Conservation (phyloP, 208 protist species). For the Phytomonas francai region DNA sequence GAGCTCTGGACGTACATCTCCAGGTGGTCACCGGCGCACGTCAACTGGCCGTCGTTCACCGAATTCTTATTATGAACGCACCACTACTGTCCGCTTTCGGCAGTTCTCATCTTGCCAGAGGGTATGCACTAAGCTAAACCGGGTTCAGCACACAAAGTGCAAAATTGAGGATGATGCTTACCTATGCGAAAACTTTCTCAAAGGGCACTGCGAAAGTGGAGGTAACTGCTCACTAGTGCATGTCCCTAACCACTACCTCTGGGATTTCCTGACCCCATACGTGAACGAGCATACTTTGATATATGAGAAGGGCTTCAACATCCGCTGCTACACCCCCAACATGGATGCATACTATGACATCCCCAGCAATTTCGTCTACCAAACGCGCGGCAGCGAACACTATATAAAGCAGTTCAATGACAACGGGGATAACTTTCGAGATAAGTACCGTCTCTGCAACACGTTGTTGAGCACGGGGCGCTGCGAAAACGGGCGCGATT, state of each 20-base stretch:
- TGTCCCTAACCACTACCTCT: slow-evolving; percentile 62
- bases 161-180: slow-evolving; percentile 25
- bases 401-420: slow-evolving; percentile 74
- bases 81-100: slow-evolving; percentile 43
- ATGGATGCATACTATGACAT: slow-evolving; percentile 72
- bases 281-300: slow-evolving; percentile 26
- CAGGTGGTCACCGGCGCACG: slow-evolving; percentile 3
- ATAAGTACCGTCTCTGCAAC: slow-evolving; percentile 60
- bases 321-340: slow-evolving; percentile 62
- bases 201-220: slow-evolving; percentile 35
- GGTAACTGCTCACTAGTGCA: slow-evolving; percentile 48
- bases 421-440: slow-evolving; percentile 74
- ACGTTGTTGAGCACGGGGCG: slow-evolving; percentile 21
- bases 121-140: slow-evolving; percentile 51
- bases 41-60: slow-evolving; percentile 36
- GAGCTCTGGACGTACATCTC: not conserved
- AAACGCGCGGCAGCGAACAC: slow-evolving; percentile 45
- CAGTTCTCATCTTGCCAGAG: slow-evolving; percentile 22
- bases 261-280: slow-evolving; percentile 41
- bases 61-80: slow-evolving; percentile 48
- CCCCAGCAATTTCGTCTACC: slow-evolving; percentile 49
- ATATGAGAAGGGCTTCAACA: slow-evolving; percentile 51
- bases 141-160: slow-evolving; percentile 32
- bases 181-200: slow-evolving; percentile 66
- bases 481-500: slow-evolving; percentile 37